Percentiles rank a stretch among this genome's conserved stretches.
Conservation (phyloP, 768 basidiomycete genomes). For the Pleurotus djamor region DNA sequence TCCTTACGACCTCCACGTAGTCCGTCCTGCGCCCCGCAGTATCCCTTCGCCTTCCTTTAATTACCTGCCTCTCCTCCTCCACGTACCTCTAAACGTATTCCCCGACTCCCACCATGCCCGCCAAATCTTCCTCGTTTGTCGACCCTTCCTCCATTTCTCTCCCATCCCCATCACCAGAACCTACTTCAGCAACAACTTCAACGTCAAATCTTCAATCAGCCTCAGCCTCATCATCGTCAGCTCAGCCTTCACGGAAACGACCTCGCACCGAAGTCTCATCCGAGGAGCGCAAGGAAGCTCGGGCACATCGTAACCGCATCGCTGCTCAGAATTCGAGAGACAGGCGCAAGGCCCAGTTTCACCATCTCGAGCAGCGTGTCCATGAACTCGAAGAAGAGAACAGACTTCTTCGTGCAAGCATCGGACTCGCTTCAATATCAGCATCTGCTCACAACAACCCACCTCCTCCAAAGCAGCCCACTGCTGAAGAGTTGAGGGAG, state of each 20-base stretch:
- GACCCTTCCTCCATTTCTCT: conserved; percentile 30
- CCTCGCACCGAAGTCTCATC: conserved; percentile 58
- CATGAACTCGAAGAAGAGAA: conserved; percentile 85
- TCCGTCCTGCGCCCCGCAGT: conserved; percentile 35
- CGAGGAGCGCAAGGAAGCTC: conserved; percentile 83
- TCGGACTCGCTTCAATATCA: conserved; percentile 21
- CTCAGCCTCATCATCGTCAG: conserved; percentile 14
- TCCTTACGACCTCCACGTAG: conserved; percentile 31
- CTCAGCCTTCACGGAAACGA: conserved; percentile 72
- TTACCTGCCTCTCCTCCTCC: conserved; percentile 7
- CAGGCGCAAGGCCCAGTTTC: conserved; percentile 82
- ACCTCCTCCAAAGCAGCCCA: conserved; percentile 26
- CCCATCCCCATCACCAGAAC: conserved; percentile 18
- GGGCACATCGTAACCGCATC: conserved; percentile 90
- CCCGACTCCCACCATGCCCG: conserved; percentile 2
- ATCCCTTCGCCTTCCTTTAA: conserved; percentile 14
- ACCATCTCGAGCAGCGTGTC: conserved; percentile 64
- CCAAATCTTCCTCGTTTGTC: conserved; percentile 17
- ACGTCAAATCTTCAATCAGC: not conserved
- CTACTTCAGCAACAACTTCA: conserved; percentile 15
- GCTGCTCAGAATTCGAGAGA: conserved; percentile 94
- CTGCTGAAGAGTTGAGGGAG: conserved; percentile 40
- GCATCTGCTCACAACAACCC: conserved; percentile 17
- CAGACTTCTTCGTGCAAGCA: conserved; percentile 61
- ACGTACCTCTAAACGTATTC: conserved; percentile 6